Evolutionary conservation across 768 basidiomycete species (phyloP).

Genomic region (Auriscalpium microsporum): DNA sequence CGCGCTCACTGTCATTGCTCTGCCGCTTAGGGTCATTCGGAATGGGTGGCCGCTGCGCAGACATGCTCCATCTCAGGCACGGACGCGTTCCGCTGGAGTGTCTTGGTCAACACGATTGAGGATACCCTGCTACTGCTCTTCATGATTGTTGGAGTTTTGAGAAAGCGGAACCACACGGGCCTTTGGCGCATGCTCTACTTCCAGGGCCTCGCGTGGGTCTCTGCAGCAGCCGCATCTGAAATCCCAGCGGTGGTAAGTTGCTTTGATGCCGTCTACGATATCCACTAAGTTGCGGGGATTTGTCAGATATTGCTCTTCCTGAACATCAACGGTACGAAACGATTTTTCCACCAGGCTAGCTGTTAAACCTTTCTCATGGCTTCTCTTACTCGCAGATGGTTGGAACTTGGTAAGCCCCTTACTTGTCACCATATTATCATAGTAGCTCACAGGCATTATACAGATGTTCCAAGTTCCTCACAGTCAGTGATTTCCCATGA

Average conservation of each 20-base stretch:
- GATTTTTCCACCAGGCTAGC: background rate
- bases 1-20: background rate
- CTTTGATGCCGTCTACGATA: background rate
- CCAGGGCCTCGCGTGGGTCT: conserved; percentile 10
- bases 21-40: background rate
- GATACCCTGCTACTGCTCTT: conserved; percentile 8
- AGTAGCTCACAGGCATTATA: background rate
- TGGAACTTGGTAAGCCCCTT: conserved; percentile 9
- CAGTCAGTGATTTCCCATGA: conserved; percentile 6
- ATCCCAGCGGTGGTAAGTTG: conserved; percentile 11
- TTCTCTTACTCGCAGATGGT: conserved; percentile 1
- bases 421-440: background rate
- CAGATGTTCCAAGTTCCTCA: conserved; percentile 16
- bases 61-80: conserved; percentile 6
- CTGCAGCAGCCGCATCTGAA: conserved; percentile 3
- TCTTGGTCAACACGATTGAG: conserved; percentile 8
- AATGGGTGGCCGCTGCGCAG: background rate
- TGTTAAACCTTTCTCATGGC: background rate
- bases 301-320: conserved; percentile 8
- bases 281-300: background rate
- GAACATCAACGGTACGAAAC: conserved; percentile 7
- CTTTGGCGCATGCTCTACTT: conserved; percentile 14
- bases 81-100: conserved; percentile 7
- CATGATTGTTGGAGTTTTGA: conserved; percentile 11
- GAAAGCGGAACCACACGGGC: conserved; percentile 8